These are phyloP conservation scores for Fusarium aywerte DNA, from an alignment of 2,329 filamentous ascomycete species.

Conservation along the genomic window DNA sequence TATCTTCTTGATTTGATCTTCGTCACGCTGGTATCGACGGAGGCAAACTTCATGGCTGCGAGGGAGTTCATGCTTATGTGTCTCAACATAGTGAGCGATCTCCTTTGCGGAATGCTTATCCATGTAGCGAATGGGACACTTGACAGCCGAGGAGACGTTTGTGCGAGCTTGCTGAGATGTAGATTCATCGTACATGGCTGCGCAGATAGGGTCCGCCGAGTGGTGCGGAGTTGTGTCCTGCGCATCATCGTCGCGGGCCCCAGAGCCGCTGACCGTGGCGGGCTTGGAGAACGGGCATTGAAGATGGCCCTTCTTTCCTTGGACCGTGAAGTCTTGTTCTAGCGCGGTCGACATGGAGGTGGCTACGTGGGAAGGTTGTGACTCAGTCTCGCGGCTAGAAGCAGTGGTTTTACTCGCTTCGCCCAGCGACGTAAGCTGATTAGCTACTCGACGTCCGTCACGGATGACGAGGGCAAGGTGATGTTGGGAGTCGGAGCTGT, in stretches of 20 bases:
- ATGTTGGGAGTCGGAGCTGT: slow-evolving; percentile 55
- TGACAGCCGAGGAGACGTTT: slow-evolving; percentile 64
- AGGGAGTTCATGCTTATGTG: slow-evolving; percentile 93
- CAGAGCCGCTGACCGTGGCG: slow-evolving; percentile 48
- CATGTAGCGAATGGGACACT: slow-evolving; percentile 92
- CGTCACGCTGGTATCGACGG: slow-evolving; percentile 86
- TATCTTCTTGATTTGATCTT: slow-evolving; percentile 84
- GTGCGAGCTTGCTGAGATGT: slow-evolving; percentile 62
- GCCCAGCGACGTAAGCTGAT: slow-evolving; percentile 60
- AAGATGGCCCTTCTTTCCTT: slow-evolving; percentile 81
- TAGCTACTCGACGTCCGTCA: slow-evolving; percentile 70
- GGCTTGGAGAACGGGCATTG: slow-evolving; percentile 80
- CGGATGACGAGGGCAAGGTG: slow-evolving; percentile 72
- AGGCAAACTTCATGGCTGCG: slow-evolving; percentile 94
- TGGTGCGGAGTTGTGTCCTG: slow-evolving; percentile 60
- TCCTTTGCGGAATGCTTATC: slow-evolving; percentile 94
- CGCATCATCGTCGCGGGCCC: slow-evolving; percentile 43
- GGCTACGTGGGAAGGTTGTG: slow-evolving; percentile 57
- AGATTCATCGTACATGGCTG: slow-evolving; percentile 70
- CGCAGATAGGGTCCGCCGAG: slow-evolving; percentile 70
- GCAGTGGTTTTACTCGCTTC: slow-evolving; percentile 63
- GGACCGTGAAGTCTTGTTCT: slow-evolving; percentile 91
- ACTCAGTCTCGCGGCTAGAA: slow-evolving; percentile 61
- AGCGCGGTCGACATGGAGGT: slow-evolving; percentile 73
- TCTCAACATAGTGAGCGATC: slow-evolving; percentile 92